Evolutionary conservation across 164 flowering plant species (phyloP), one percentile per base, ranked within the genome.

Genomic region (Macadamia tetraphylla): DNA sequence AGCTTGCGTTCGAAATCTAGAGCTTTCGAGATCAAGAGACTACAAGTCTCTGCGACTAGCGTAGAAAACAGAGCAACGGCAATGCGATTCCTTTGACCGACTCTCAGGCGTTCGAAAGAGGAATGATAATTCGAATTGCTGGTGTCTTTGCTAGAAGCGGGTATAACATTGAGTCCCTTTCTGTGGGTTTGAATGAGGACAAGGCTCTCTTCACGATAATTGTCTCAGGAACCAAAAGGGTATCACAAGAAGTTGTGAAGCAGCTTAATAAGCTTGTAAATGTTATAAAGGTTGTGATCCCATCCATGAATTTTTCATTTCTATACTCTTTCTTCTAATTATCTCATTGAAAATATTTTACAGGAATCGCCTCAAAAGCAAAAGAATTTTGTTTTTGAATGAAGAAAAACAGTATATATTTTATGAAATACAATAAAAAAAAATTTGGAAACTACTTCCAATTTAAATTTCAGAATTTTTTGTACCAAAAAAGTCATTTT

Each of bases 141-240:
- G 99, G 99, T 60, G 99, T 95, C 6, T 95, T 95, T 80, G 97
- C 98, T 4, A 84, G 98, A 73, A 83, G 99, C 74, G 99, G 99
- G 15, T 95, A 85, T 67, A 95, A 95, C 73, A 95, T 95, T 60
- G 99, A 95, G 77, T 92, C 98, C 15, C 91, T 95, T 69, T 98
- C 99, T 62, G 99, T 95, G 71, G 99, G 99, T 62, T 76, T 92
- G 73, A 95, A 95, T 80, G 83, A 83, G 81, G 99, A 92, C 83
- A 92, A 81, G 76, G 99, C 99, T 62, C 85, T 95, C 61, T 95
- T 95, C 76, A 92, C 98, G 58, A 89, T 95, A 51, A 96, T 92
- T 71, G 99, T 92, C 51, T 85, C 85, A 63, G 99, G 99, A 70
- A 92, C 97, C 59, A 85, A 91, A 48, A 86, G 68, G 67, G 88